Percentiles rank a stretch among this genome's conserved stretches.
Conservation (phyloP, 441 rosid genomes). For the Erodium moschatum region DNA sequence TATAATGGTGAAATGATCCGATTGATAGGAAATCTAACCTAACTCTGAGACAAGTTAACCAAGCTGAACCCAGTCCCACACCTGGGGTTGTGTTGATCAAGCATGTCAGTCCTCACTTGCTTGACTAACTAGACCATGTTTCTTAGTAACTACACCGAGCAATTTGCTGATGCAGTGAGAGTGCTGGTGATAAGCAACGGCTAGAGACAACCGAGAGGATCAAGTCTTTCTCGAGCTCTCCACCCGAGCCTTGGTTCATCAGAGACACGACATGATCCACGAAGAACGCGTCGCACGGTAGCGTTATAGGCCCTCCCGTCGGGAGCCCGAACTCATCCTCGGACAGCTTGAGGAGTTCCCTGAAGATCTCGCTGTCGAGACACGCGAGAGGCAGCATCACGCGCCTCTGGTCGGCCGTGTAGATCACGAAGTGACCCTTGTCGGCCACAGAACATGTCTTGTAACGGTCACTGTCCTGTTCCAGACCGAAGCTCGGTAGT, state of each 20-base stretch:
- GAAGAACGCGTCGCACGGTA: conserved; percentile 18
- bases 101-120: too few species aligned
- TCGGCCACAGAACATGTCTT: too few species aligned
- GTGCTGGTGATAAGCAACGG: neutral
- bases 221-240: neutral
- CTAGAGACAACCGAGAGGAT: neutral
- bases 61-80: too few species aligned
- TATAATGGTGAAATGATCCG: too few species aligned
- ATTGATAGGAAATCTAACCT: too few species aligned
- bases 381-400: conserved; percentile 17
- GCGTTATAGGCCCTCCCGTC: conserved; percentile 8
- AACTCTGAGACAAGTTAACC: too few species aligned
- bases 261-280: conserved; percentile 1
- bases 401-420: conserved; percentile 20
- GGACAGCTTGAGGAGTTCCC: conserved; percentile 15
- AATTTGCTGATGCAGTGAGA: neutral
- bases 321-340: conserved; percentile 26
- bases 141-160: neutral
- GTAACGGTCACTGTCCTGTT: neutral
- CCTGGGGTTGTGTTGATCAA: too few species aligned
- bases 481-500: neutral
- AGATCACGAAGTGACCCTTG: conserved; percentile 20
- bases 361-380: conserved; percentile 11
- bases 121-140: neutral
- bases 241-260: neutral